Base-by-base conservation (phyloP, 2,329 filamentous ascomycete genomes). In the Monosporascus sp. region DNA sequence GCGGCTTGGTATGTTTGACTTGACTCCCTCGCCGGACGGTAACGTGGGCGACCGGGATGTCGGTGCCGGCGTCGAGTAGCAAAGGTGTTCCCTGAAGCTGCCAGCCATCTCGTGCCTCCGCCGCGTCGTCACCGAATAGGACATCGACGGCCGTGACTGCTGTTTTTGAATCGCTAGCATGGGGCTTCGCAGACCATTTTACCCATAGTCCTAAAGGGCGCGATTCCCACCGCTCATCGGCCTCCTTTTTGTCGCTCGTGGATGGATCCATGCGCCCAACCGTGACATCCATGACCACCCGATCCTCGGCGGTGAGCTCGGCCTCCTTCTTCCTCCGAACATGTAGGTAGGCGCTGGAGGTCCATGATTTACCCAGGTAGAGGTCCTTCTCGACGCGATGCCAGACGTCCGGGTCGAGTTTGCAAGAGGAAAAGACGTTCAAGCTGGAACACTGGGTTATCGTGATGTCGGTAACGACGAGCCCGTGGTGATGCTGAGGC, bases 91-190 rank as follows among this genome's bases (percentile, higher is more conserved):
- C 87, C 49, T 84, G 85, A 44, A 97, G 79, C 54, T 85, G 77
- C 94, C 95, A 99, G 31, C 89, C 89, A 2, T 86, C 82, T 53
- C 94, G 84, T 5, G 91, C 92, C 68, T 99, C 94, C 35, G 92
- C 89, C 9, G 92, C 93, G 67, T 97, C 92, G 20, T 92, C 85
- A 20, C 92, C 92, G 65, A 95, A 97, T 7, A 97, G 77, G 5
- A 96, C 84, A 66, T 97, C 92, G 6, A 96, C 77, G 4, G 86
- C 87, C 0, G 91, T 96, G 49, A 97, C 79, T 17, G 86, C 87
- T 40, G 81, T 79, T 54, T 85, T 83, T 4, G 86, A 88, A 66
- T 95, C 90, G 67, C 85, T 88, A 46, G 87, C 85, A 63, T 89
- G 84, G 58, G 82, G 80, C 66, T 86, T 88, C 31, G 81, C 77